A percentile compares a stretch with the other conserved stretches of the same genome.
Evolutionary conservation across 331 rosid genomes (phyloP).

Genomic region (Cucumis variabilis): DNA sequence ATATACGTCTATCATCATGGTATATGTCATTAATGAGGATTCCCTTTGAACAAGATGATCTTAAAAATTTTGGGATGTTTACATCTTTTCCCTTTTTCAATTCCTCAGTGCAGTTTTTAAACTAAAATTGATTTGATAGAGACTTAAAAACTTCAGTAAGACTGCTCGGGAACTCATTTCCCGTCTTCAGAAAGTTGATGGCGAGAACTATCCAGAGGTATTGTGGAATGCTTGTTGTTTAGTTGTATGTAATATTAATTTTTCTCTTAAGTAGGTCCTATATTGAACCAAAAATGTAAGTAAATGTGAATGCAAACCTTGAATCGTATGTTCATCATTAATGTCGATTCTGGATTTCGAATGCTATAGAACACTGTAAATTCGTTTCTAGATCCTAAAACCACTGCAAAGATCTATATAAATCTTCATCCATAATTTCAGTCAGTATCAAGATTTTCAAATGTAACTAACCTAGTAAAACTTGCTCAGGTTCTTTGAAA

Average conservation of each 20-base stretch:
- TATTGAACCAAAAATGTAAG: conserved; percentile 39
- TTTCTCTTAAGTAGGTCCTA: neutral
- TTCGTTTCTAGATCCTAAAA: conserved; percentile 93
- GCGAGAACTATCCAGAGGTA: too few species aligned
- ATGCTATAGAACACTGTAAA: conserved; percentile 93
- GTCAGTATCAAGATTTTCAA: too few species aligned
- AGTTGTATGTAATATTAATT: conserved; percentile 32
- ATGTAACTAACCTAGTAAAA: too few species aligned
- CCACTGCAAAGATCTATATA: too few species aligned
- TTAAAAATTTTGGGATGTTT: too few species aligned
- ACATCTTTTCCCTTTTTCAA: neutral
- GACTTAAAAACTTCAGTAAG: conserved; percentile 80
- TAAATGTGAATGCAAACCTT: conserved; percentile 67
- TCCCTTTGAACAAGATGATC: neutral
- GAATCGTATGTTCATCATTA: conserved; percentile 98
- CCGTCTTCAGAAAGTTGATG: conserved; percentile 84
- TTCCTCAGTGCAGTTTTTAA: conserved; percentile 13
- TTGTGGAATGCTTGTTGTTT: neutral
- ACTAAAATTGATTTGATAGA: conserved; percentile 49
- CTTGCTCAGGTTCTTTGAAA: too few species aligned
- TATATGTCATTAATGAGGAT: neutral
- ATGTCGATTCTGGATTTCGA: conserved; percentile 95
- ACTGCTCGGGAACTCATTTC: conserved; percentile 80
- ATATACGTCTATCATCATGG: neutral
- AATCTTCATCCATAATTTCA: too few species aligned